Evolutionary conservation across 169 alveolate species (phyloP).

Genomic region (Eimeria acervulina): DNA sequence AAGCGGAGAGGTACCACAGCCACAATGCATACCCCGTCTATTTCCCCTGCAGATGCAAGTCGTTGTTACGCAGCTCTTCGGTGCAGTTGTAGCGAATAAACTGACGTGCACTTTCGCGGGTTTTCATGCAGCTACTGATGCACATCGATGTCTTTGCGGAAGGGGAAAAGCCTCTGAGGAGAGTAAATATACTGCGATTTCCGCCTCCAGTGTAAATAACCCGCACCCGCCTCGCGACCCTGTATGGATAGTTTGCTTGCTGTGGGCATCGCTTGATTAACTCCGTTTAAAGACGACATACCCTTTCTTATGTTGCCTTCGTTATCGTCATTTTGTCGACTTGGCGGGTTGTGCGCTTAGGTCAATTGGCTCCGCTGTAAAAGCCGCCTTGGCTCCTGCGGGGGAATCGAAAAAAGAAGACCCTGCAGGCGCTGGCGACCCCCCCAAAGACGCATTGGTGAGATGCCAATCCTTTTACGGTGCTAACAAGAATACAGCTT

Average conservation of each 20-base stretch:
- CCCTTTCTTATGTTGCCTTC: neutral
- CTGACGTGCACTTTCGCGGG: neutral
- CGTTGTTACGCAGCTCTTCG: neutral
- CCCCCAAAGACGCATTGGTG: constrained; percentile 8
- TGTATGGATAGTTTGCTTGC: neutral
- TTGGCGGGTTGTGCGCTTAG: constrained; percentile 1
- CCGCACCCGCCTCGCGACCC: neutral
- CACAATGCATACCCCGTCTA: neutral
- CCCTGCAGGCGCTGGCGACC: neutral
- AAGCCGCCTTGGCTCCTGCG: constrained; percentile 5
- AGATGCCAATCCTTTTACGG: neutral
- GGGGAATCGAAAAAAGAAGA: neutral
- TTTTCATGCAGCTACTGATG: constrained; percentile 39
- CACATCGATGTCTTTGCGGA: constrained; percentile 40
- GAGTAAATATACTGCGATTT: constrained; percentile 26
- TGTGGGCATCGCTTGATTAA: neutral
- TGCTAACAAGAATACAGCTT: neutral
- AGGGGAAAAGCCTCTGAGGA: constrained; percentile 31
- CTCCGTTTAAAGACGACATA: neutral
- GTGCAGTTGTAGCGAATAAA: neutral
- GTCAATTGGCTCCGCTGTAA: constrained; percentile 21
- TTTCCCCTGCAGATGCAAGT: neutral
- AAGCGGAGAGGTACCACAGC: constrained; percentile 68
- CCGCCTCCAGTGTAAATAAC: constrained; percentile 53
- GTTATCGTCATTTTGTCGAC: neutral